phyloP scores from a whole-genome alignment of 768 basidiomycete species.

The Pleurotus citrinopileatus region DNA sequence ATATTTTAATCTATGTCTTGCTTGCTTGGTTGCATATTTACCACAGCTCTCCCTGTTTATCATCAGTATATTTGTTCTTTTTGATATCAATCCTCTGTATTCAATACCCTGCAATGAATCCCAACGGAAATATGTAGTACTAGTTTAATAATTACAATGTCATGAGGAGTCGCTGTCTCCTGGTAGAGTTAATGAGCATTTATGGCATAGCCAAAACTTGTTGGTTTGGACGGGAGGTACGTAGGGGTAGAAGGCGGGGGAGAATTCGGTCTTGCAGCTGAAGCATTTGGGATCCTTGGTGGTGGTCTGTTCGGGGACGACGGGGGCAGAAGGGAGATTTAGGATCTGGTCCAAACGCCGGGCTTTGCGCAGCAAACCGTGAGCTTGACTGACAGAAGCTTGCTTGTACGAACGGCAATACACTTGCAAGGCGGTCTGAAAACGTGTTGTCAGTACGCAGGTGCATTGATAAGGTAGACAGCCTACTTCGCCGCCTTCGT shows the following conservation, averaged over 20 bases:
- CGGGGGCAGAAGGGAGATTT: slow-evolving; percentile 34
- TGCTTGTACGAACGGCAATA: slow-evolving; percentile 87
- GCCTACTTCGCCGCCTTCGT: slow-evolving; percentile 77
- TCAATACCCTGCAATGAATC: slow-evolving; percentile 12
- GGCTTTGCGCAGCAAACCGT: slow-evolving; percentile 87
- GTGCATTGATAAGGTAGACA: neutral
- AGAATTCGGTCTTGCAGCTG: slow-evolving; percentile 65
- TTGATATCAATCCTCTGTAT: slow-evolving; percentile 7
- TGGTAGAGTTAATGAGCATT: neutral
- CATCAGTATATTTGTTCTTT: neutral
- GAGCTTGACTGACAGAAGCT: slow-evolving; percentile 65
- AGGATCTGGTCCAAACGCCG: slow-evolving; percentile 76
- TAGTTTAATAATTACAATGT: slow-evolving; percentile 3
- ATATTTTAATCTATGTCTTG: slow-evolving; percentile 25
- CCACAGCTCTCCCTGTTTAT: neutral
- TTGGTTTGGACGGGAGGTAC: slow-evolving; percentile 14
- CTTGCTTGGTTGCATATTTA: slow-evolving; percentile 11
- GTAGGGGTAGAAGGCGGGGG: slow-evolving; percentile 68
- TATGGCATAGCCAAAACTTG: slow-evolving; percentile 6
- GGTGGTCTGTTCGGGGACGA: slow-evolving; percentile 15
- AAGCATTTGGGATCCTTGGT: slow-evolving; percentile 47
- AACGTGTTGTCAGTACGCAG: slow-evolving; percentile 6
- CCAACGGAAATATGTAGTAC: slow-evolving; percentile 11
- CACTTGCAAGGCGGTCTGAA: slow-evolving; percentile 84
- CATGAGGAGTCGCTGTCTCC: neutral